Percentiles rank a stretch among this genome's conserved stretches.
Evolutionary conservation across 1,139 yeast species (phyloP).

Genomic region (Debaryomyces fabryi): DNA sequence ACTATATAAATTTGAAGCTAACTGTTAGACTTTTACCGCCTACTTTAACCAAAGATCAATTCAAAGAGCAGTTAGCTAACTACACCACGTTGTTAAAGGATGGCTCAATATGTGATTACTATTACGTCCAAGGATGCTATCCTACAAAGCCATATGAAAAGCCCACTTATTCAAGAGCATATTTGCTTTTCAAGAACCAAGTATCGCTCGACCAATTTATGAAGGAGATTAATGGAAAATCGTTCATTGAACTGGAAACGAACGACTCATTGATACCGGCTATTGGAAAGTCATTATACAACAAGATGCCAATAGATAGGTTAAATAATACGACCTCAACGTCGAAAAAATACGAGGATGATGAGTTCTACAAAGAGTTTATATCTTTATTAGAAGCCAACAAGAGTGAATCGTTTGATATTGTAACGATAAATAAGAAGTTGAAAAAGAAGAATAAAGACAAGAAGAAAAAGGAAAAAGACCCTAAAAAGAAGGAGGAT

Average conservation of each 20-base stretch:
- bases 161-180: constrained; percentile 34
- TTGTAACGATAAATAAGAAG: constrained; percentile 14
- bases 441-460: constrained; percentile 13
- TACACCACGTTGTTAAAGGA: constrained; percentile 10
- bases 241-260: constrained; percentile 25
- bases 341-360: constrained; percentile 10
- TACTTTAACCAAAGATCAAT: constrained; percentile 20
- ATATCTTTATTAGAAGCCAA: constrained; percentile 15
- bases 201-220: constrained; percentile 18
- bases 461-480: constrained; percentile 13
- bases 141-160: constrained; percentile 26
- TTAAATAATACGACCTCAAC: background rate
- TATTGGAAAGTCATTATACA: constrained; percentile 26
- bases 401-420: constrained; percentile 17
- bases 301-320: constrained; percentile 23
- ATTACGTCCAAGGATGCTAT: constrained; percentile 24
- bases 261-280: constrained; percentile 28
- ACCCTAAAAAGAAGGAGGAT: constrained; percentile 6
- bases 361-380: constrained; percentile 17
- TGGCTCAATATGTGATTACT: constrained; percentile 14
- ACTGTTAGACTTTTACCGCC: constrained; percentile 26
- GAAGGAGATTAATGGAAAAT: constrained; percentile 20
- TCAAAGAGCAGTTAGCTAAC: constrained; percentile 20
- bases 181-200: constrained; percentile 24
- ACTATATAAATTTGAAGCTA: constrained; percentile 16